Evolutionary conservation across 1,284 basidiomycete species (phyloP).

Genomic region (Puccinia triticina): DNA sequence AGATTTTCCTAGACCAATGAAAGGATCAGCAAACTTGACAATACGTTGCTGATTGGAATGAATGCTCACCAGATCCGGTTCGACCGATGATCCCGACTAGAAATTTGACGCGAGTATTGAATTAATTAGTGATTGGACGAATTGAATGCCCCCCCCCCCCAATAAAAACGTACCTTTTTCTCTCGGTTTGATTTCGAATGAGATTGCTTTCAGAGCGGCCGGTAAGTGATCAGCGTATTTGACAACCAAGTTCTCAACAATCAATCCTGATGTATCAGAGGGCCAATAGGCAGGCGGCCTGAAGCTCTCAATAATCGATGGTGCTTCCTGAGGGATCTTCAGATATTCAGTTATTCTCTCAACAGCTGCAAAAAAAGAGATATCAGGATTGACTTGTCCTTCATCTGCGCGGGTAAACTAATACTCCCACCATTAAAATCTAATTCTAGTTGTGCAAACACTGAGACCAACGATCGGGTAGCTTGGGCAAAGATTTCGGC

Average conservation of each 20-base stretch:
- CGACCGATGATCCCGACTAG: constrained; percentile 33
- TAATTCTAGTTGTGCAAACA: constrained; percentile 67
- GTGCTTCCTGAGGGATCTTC: constrained; percentile 55
- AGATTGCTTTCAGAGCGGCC: constrained; percentile 55
- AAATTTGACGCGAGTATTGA: neutral
- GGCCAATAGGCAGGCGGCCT: constrained; percentile 52
- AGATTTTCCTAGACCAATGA: constrained; percentile 57
- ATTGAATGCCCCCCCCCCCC: neutral
- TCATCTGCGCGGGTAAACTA: neutral
- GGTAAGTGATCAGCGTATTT: constrained; percentile 56
- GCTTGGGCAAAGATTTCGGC: constrained; percentile 72
- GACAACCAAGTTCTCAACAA: constrained; percentile 55
- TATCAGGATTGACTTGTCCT: neutral
- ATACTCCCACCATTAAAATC: constrained; percentile 60
- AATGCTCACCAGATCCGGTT: constrained; percentile 37
- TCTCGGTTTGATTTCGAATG: constrained; percentile 55
- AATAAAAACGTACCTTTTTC: constrained; percentile 53
- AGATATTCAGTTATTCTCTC: constrained; percentile 58
- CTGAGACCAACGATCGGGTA: constrained; percentile 67
- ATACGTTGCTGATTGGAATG: neutral
- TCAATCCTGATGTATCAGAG: constrained; percentile 40
- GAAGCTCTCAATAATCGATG: constrained; percentile 24
- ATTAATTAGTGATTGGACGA: neutral
- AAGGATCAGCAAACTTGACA: constrained; percentile 20
- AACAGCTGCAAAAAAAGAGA: constrained; percentile 50